A percentile compares a stretch with the other conserved stretches of the same genome.
Conservation (phyloP, 768 basidiomycete species). For the Solioccasus polychromus region DNA sequence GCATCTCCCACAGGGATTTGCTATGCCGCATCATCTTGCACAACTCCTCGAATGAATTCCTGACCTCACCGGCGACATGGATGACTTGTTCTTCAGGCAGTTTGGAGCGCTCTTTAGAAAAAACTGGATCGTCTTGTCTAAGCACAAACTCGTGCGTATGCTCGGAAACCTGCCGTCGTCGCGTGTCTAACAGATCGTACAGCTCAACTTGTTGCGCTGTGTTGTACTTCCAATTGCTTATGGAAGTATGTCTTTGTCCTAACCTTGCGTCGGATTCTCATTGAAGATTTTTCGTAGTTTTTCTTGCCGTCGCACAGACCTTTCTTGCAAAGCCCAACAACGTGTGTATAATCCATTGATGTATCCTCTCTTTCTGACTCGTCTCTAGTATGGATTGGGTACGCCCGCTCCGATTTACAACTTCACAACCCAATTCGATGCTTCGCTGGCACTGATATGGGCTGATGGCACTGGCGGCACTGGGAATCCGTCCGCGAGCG, state of each 20-base stretch:
- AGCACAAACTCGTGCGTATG: slow-evolving; percentile 57
- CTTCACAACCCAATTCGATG: slow-evolving; percentile 50
- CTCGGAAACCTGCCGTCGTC: neutral
- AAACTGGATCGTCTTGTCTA: slow-evolving; percentile 71
- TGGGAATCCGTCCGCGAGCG: slow-evolving; percentile 50
- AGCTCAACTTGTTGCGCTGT: slow-evolving; percentile 62
- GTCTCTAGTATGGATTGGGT: slow-evolving; percentile 62
- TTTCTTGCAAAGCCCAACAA: slow-evolving; percentile 59
- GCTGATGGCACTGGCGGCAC: slow-evolving; percentile 61
- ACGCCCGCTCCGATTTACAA: slow-evolving; percentile 46
- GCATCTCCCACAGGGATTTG: no score
- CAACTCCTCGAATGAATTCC: neutral
- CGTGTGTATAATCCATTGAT: slow-evolving; percentile 34
- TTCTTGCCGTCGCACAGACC: slow-evolving; percentile 60
- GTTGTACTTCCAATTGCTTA: slow-evolving; percentile 63
- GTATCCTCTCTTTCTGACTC: neutral
- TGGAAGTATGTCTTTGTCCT: slow-evolving; percentile 34
- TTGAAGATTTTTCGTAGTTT: slow-evolving; percentile 31
- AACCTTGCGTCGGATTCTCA: neutral
- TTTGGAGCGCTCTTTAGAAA: slow-evolving; percentile 61
- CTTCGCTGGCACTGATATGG: slow-evolving; percentile 58
- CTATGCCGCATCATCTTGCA: no score
- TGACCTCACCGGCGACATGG: slow-evolving; percentile 14
- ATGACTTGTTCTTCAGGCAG: slow-evolving; percentile 55
- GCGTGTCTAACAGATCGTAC: neutral